Percentiles rank a stretch among this genome's conserved stretches.
phyloP scores from a whole-genome alignment of 441 rosid species.

The Flueggea neowawraea region DNA sequence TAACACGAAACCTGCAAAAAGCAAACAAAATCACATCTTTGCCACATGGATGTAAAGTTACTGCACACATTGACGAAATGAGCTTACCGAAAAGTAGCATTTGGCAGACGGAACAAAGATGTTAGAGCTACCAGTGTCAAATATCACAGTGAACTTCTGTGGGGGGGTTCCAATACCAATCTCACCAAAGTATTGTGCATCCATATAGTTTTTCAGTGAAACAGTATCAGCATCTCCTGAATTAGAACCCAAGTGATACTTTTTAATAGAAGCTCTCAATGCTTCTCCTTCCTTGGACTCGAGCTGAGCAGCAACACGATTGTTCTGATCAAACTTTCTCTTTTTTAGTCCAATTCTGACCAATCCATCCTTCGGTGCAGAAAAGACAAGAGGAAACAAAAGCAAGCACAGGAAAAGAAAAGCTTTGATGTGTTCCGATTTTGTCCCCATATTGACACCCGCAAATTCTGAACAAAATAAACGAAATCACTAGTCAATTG shows the following conservation, averaged over 20 bases:
- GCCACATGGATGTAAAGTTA: background rate
- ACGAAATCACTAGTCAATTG: background rate
- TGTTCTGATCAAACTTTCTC: slow-evolving; percentile 50
- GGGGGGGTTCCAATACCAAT: slow-evolving; percentile 77
- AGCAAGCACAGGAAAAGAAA: slow-evolving; percentile 39
- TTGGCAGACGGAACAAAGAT: slow-evolving; percentile 86
- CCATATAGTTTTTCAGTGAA: slow-evolving; percentile 65
- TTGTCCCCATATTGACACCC: slow-evolving; percentile 44
- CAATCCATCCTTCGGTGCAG: slow-evolving; percentile 41
- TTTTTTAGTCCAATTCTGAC: slow-evolving; percentile 65
- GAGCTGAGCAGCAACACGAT: slow-evolving; percentile 41
- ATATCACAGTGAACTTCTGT: slow-evolving; percentile 80
- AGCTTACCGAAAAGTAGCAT: slow-evolving; percentile 80
- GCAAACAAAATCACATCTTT: background rate
- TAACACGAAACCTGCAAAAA: slow-evolving; percentile 62
- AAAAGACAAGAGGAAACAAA: slow-evolving; percentile 38
- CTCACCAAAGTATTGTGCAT: slow-evolving; percentile 89
- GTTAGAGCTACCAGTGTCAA: slow-evolving; percentile 90
- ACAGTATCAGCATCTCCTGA: slow-evolving; percentile 52
- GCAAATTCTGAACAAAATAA: background rate
- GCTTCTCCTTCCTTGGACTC: slow-evolving; percentile 45
- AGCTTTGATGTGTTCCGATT: slow-evolving; percentile 15
- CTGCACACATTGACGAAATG: background rate
- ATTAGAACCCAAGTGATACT: slow-evolving; percentile 37
- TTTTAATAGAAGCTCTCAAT: slow-evolving; percentile 35